Base-by-base conservation (phyloP, 495 filamentous ascomycete genomes). In the Xylaria cubensis region DNA sequence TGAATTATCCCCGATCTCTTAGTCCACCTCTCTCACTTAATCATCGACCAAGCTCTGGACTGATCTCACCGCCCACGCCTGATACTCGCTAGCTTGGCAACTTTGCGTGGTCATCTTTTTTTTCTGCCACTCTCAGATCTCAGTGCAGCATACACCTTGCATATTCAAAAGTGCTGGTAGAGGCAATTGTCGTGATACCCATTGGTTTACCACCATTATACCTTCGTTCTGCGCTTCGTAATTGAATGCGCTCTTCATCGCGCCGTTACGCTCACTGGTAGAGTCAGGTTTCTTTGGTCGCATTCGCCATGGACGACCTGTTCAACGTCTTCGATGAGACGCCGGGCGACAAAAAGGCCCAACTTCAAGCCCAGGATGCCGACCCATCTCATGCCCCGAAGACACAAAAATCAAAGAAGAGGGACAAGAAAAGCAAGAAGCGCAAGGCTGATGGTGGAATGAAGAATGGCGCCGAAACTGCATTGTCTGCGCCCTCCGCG, bases 311-410 rank as follows among this genome's bases (percentile, higher is more conserved):
- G 92, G 92, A 94, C 78, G 92, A 94, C 79, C 86, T 96, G 41
- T 97, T 96, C 76, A 90, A 93, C 72, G 93, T 95, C 68, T 95
- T 97, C 79, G 91, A 94, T 59, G 88, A 92, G 41, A 56, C 74
- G 50, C 73, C 77, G 34, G 21, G 44, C 66, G 48, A 67, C 64
- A 76, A 71, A 65, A 72, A 69, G 70, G 66, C 63, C 75, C 83
- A 86, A 77, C 84, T 90, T 63, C 34, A 55, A 71, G 19, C 7
- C 34, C 58, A 51, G 10, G 84, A 87, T 72, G 67, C 76, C 76
- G 68, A 85, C 79, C 26, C 74, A 62, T 76, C 70, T 73, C 78
- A 80, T 71, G 72, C 65, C 62, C 70, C 53, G 77, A 82, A 76
- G 84, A 82, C 69, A 19, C 32, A 67, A 29, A 74, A 80, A 75